Conservation (phyloP, 2,329 filamentous ascomycete genomes). For the Hymenoscyphus salicellus region DNA sequence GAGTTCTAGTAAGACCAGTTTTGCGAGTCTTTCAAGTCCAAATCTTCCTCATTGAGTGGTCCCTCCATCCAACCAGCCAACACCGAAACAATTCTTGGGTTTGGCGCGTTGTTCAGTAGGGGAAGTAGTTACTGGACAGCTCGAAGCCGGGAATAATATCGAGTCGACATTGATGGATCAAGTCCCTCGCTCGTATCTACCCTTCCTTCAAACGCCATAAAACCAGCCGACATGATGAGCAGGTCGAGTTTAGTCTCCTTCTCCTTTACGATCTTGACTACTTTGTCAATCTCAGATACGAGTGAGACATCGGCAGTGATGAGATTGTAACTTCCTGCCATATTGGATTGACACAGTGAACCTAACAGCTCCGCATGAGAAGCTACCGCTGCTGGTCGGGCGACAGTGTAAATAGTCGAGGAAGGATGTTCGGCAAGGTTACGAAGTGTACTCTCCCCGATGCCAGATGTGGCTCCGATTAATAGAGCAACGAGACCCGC, state of each 20-base stretch:
- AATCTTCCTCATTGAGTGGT: conserved; percentile 41
- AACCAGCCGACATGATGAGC: conserved; percentile 43
- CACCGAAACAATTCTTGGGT: conserved; percentile 50
- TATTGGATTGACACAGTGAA: conserved; percentile 36
- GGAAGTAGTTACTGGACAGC: conserved; percentile 55
- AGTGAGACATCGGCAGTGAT: conserved; percentile 43
- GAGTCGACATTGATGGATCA: conserved; percentile 46
- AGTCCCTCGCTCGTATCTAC: conserved; percentile 54
- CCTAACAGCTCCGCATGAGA: conserved; percentile 4
- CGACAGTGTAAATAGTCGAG: conserved; percentile 45
- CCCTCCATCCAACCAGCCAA: conserved; percentile 50
- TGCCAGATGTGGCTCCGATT: conserved; percentile 13
- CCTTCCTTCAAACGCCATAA: conserved; percentile 25
- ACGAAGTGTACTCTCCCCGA: conserved; percentile 20
- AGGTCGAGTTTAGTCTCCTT: conserved; percentile 44
- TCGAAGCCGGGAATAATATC: conserved; percentile 54
- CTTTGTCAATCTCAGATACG: conserved; percentile 46
- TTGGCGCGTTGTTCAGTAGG: conserved; percentile 43
- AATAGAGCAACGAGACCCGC: conserved; percentile 9
- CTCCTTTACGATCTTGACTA: conserved; percentile 42
- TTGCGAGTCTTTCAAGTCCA: conserved; percentile 36
- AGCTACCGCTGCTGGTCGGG: conserved; percentile 20
- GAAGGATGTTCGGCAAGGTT: conserved; percentile 40
- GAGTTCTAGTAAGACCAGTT: conserved; percentile 37
- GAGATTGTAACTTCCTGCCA: neutral